These are phyloP conservation scores for Talinum fruticosum DNA, from an alignment of 148 eudicot genomes.

Conservation along the genomic window DNA sequence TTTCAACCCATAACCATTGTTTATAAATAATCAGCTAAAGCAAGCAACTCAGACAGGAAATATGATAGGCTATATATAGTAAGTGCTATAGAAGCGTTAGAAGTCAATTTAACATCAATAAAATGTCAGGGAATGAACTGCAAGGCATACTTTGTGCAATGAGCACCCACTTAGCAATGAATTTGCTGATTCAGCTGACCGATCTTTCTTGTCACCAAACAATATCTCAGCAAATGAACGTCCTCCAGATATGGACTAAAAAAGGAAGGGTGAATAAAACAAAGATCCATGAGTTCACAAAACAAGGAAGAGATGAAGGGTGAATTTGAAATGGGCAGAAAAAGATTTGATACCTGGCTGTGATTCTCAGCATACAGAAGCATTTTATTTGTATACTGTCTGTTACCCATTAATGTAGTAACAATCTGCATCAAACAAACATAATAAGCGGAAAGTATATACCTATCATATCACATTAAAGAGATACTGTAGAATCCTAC, in stretches of 20 bases:
- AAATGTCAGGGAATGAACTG: not conserved
- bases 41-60: too few relatives aligned
- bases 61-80: too few relatives aligned
- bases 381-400: slow-evolving; percentile 63
- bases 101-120: not conserved
- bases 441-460: not conserved
- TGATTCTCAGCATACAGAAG: slow-evolving; percentile 92
- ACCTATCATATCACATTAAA: not conserved
- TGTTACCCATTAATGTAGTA: slow-evolving; percentile 59
- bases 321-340: not conserved
- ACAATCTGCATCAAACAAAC: slow-evolving; percentile 55
- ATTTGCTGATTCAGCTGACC: slow-evolving; percentile 34
- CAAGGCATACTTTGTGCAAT: slow-evolving; percentile 69
- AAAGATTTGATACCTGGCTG: slow-evolving; percentile 61
- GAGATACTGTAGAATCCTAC: not conserved
- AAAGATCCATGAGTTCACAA: not conserved
- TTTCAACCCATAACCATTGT: too few relatives aligned
- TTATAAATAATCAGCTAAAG: too few relatives aligned
- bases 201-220: slow-evolving; percentile 40
- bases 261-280: slow-evolving; percentile 20
- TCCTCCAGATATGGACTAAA: slow-evolving; percentile 93
- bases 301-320: too few relatives aligned
- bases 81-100: too few relatives aligned
- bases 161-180: slow-evolving; percentile 71
- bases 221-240: slow-evolving; percentile 85